Evolutionary conservation across 2,329 filamentous ascomycete genomes (phyloP), one percentile per base, ranked within the genome.

Genomic region (Colletotrichum sp.): DNA sequence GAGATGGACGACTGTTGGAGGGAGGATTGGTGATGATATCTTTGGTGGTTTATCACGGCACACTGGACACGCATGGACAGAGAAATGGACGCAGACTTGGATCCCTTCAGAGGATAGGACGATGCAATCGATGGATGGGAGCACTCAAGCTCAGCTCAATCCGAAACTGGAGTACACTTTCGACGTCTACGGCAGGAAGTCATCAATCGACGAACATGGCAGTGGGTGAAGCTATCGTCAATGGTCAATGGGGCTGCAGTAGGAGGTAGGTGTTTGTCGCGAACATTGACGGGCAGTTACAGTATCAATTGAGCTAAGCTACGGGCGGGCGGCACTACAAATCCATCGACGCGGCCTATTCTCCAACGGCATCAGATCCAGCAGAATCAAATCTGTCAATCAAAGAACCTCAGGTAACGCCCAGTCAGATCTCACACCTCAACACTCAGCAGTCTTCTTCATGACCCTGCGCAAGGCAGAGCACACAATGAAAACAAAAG

Each of bases 401-500:
- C 0, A 0, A 36, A 36, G 34, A 0, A 38, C 34, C 7, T 16
- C 2, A 38, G 15, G 2, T 8, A 0, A 16, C 7, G 34, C 34
- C 7, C 1, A 16, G 7, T 38, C 34, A 3, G 3, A 18, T 2
- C 3, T 32, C 15, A n/a, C 26, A 60, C 3, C 2, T 10, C 24
- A 16, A 8, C 4, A 13, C 13, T 36, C 34, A 38, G 1, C 0
- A 21, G 15, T 71, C 66, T 64, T 75, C 71, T 78, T 75, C 69
- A 71, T 67, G 75, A 58, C 71, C 26, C 48, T 68, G 70, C 64
- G 15, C 64, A 2, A 34, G 64, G 58, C 64, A 52, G n/a, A 72
- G 56, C 21, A 30, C 70, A 77, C 16, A 71, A 73, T 77, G 73
- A 74, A 76, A 77, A 77, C 34, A 24, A 61, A 61, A 58, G 61